These are phyloP conservation scores for Lipomyces starkeyi DNA, from an alignment of 805 yeast genomes.

Conservation along the genomic window DNA sequence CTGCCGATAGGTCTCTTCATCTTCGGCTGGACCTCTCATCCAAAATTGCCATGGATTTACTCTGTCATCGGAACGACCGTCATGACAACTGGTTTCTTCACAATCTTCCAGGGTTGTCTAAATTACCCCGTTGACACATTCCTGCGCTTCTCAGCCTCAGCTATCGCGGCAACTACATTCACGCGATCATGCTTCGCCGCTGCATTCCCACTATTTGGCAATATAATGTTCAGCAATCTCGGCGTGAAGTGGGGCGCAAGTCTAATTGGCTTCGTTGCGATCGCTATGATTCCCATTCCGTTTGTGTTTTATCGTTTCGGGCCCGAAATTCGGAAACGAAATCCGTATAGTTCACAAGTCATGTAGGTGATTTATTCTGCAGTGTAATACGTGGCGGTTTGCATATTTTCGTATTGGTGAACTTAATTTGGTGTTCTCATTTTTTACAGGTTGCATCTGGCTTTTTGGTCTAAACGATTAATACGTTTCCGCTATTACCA, in stretches of 20 bases:
- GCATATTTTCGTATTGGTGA: no score
- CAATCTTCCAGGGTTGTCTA: conserved; percentile 51
- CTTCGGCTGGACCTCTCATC: conserved; percentile 75
- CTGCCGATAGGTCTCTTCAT: conserved; percentile 68
- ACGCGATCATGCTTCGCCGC: conserved; percentile 63
- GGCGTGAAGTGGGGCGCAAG: conserved; percentile 63
- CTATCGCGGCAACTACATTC: conserved; percentile 56
- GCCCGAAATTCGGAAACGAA: conserved; percentile 47
- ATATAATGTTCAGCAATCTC: conserved; percentile 55
- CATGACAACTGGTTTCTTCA: conserved; percentile 49
- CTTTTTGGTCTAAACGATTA: no score
- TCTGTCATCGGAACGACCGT: conserved; percentile 66
- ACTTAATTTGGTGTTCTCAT: no score
- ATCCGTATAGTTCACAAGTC: conserved; percentile 30
- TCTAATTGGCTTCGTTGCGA: conserved; percentile 58
- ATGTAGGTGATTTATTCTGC: conserved; percentile 3
- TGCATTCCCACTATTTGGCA: conserved; percentile 58
- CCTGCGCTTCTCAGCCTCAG: conserved; percentile 66
- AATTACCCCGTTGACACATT: conserved; percentile 53
- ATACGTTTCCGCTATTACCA: no score
- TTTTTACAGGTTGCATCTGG: no score
- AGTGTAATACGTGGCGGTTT: no score
- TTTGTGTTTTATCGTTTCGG: conserved; percentile 60
- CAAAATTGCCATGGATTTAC: conserved; percentile 63
- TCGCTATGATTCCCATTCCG: conserved; percentile 62